Evolutionary conservation across 345 rosid species (phyloP).

Genomic region (Brassica carinata): DNA sequence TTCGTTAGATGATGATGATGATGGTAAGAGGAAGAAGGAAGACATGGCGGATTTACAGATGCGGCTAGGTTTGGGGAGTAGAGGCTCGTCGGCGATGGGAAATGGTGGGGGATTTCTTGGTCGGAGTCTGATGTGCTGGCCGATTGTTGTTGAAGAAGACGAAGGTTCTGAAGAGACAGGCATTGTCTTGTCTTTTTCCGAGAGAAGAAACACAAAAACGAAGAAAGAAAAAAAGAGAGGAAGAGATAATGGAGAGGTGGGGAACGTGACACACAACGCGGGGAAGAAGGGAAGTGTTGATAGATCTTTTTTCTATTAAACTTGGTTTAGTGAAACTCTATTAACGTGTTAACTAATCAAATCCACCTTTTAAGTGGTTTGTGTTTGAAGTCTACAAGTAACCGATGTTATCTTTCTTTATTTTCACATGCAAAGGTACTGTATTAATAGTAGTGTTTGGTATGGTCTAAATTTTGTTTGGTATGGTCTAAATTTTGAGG

Average conservation of each 20-base stretch:
- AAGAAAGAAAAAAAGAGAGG: neutral
- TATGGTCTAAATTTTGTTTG: neutral
- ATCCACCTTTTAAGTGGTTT: constrained; percentile 5
- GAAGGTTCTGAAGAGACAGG: constrained; percentile 51
- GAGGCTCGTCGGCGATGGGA: constrained; percentile 40
- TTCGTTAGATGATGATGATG: constrained; percentile 34
- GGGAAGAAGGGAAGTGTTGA: constrained; percentile 14
- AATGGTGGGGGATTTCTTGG: constrained; percentile 54
- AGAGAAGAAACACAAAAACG: neutral
- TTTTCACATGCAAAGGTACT: constrained; percentile 5
- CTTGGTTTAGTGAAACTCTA: constrained; percentile 25
- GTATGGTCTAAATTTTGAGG: neutral
- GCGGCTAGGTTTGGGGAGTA: constrained; percentile 45
- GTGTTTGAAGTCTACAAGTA: constrained; percentile 15
- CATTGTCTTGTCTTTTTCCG: constrained; percentile 43
- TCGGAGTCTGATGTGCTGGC: constrained; percentile 50
- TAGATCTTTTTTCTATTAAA: neutral
- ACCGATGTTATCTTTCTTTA: neutral
- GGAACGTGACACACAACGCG: constrained; percentile 26
- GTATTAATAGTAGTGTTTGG: constrained; percentile 5
- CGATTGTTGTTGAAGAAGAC: constrained; percentile 47
- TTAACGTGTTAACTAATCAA: constrained; percentile 20
- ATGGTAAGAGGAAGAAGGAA: constrained; percentile 48
- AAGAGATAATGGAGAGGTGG: constrained; percentile 27
- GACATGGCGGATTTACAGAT: constrained; percentile 42